Percentiles rank a stretch among this genome's conserved stretches.
These are phyloP conservation scores for Saturnispora hagleri DNA, from an alignment of 805 yeast species.

Conservation along the genomic window DNA sequence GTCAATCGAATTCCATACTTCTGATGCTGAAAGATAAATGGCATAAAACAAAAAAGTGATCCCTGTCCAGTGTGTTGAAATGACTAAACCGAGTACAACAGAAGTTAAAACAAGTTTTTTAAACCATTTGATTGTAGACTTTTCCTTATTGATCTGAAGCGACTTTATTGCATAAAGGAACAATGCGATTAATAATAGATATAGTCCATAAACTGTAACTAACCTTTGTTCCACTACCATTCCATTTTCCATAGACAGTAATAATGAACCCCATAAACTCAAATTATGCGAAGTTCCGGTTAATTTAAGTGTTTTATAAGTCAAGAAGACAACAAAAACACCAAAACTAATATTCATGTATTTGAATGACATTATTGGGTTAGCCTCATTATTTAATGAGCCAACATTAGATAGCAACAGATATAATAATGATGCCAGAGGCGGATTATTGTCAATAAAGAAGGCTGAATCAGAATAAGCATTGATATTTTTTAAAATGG, in stretches of 20 bases:
- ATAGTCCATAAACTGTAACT: conserved; percentile 37
- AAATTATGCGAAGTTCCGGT: conserved; percentile 44
- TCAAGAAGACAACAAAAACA: conserved; percentile 39
- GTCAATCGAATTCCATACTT: conserved; percentile 62
- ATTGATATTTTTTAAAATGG: background rate
- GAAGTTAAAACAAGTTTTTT: conserved; percentile 40
- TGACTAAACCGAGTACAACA: conserved; percentile 41
- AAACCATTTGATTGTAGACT: conserved; percentile 46
- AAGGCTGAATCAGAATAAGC: conserved; percentile 56
- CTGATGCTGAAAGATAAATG: conserved; percentile 20
- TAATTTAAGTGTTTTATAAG: conserved; percentile 46
- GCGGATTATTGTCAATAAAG: conserved; percentile 76
- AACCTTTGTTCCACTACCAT: conserved; percentile 51
- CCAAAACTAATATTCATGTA: conserved; percentile 49
- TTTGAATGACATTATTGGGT: conserved; percentile 48
- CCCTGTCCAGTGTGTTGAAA: conserved; percentile 67
- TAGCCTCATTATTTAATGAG: conserved; percentile 35
- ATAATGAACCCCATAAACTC: conserved; percentile 40
- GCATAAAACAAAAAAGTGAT: conserved; percentile 34
- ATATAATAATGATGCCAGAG: conserved; percentile 64
- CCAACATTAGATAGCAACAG: conserved; percentile 50
- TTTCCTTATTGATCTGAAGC: conserved; percentile 23
- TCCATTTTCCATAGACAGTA: conserved; percentile 57
- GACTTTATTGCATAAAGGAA: conserved; percentile 28
- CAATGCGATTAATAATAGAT: conserved; percentile 38